phyloP scores from a whole-genome alignment of 2,329 filamentous ascomycete species.

The Penicillium sp. region DNA sequence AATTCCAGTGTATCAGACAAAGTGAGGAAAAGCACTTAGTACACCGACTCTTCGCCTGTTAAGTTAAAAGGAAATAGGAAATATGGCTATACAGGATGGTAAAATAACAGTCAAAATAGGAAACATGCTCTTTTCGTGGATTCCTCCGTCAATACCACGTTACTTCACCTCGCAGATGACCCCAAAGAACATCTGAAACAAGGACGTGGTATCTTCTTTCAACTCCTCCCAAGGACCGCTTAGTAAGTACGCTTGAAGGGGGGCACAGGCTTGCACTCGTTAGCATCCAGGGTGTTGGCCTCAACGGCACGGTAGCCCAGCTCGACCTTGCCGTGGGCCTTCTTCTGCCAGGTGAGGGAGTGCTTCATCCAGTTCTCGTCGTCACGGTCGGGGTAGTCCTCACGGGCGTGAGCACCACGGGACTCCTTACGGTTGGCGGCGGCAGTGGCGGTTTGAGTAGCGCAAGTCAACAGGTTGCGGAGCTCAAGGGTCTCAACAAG shows the following conservation, averaged over 20 bases:
- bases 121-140: slow-evolving; percentile 32
- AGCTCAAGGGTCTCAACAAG: slow-evolving; percentile 95
- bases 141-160: slow-evolving; percentile 16
- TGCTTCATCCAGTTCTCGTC: slow-evolving; percentile 99
- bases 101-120: slow-evolving; percentile 31
- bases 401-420: slow-evolving; percentile 92
- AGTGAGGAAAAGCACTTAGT: slow-evolving; percentile 26
- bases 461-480: slow-evolving; percentile 93
- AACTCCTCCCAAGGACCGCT: slow-evolving; percentile 11
- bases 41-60: slow-evolving; percentile 39
- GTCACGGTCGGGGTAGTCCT: slow-evolving; percentile 94
- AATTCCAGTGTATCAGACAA: slow-evolving; percentile 25
- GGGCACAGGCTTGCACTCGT: slow-evolving; percentile 92
- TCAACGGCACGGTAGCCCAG: slow-evolving; percentile 84
- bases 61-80: slow-evolving; percentile 27
- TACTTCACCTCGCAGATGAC: slow-evolving; percentile 2
- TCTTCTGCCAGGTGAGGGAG: slow-evolving; percentile 93
- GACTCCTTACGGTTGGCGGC: slow-evolving; percentile 96
- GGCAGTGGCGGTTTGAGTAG: slow-evolving; percentile 85
- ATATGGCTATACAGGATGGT: slow-evolving; percentile 43
- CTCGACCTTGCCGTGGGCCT: slow-evolving; percentile 83
- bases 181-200: slow-evolving; percentile 18
- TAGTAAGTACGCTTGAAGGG: slow-evolving; percentile 78
- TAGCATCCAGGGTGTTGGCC: slow-evolving; percentile 82
- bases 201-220: slow-evolving; percentile 19